Evolutionary conservation across 129 eudicot genomes (phyloP), one percentile per base, ranked within the genome.

Genomic region (Tanacetum coccineum): DNA sequence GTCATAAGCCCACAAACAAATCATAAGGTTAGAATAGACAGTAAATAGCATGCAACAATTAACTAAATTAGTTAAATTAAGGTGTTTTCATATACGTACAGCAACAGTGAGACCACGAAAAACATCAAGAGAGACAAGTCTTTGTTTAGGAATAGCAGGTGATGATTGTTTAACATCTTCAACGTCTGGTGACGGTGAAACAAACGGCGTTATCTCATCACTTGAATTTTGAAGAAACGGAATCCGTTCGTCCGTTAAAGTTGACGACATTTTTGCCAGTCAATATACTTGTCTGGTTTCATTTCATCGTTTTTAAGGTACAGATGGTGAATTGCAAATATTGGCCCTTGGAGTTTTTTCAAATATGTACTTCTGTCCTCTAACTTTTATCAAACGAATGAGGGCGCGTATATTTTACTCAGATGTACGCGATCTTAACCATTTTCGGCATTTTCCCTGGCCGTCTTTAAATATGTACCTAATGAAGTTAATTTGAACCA

Each of bases 71-170:
- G 22, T 49, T 45, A 45, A 53, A 68, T 11, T 62, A 48, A 42
- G 65, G 39, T 9, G 21, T 52, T 20, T 36, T n/a, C n/a, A n/a
- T 1, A 48, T 67, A 70, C 85, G 36, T 70, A 89, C 96, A 3
- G 84, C 88, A 65, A 89, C 85, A 3, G 91, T 82, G 68, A 84
- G 81, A 74, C 95, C 97, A 42, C 97, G 95, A 70, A 89, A 86
- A 63, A 86, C 97, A 73, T 89, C 97, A 66, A 89, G 95, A 72
- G 95, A 89, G 28, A 72, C 81, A 19, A 89, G 91, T 62, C 95
- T 95, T 54, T 79, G 87, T 36, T 83, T 80, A 49, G 61, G 64
- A 72, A 48, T 64, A 12, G 68, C 40, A 39, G 78, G 25, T 66
- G 83, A 77, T 40, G 59, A 61, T 19, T 6, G 17, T 36, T 36